These are phyloP conservation scores for Venturia asperata DNA, from an alignment of 2,329 filamentous ascomycete genomes.

Conservation along the genomic window DNA sequence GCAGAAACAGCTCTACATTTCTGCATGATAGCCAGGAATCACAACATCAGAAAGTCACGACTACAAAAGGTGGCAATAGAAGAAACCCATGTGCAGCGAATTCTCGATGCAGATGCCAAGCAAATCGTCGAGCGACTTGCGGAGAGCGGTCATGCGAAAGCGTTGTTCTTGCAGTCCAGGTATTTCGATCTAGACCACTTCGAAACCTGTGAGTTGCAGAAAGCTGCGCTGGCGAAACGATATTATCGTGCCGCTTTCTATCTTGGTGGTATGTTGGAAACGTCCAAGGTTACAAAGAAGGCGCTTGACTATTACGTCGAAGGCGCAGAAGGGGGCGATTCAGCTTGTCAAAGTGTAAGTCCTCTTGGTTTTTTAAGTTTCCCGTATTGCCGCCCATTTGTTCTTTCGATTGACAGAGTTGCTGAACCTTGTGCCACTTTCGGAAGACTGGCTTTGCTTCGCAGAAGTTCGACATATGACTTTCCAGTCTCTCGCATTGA, in stretches of 20 bases:
- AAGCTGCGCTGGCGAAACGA: not conserved
- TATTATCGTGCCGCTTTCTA: conserved; percentile 15
- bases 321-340: conserved; percentile 4
- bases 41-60: conserved; percentile 5
- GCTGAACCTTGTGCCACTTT: too few relatives aligned
- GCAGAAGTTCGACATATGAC: too few relatives aligned
- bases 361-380: not conserved
- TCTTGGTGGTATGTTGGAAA: not conserved
- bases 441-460: too few relatives aligned
- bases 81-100: not conserved
- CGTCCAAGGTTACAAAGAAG: not conserved
- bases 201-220: not conserved
- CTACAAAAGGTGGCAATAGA: not conserved
- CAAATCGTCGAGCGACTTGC: not conserved
- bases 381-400: not conserved
- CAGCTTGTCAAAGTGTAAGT: conserved; percentile 12
- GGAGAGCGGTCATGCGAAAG: not conserved
- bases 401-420: not conserved
- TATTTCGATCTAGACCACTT: not conserved
- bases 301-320: conserved; percentile 11
- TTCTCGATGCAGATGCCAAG: not conserved
- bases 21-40: not conserved
- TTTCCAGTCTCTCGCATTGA: too few relatives aligned
- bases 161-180: conserved; percentile 7
- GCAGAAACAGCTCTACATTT: conserved; percentile 13